Evolutionary conservation across 1,139 yeast species (phyloP), one percentile per base, ranked within the genome.

Genomic region (Taiozyma sp.): DNA sequence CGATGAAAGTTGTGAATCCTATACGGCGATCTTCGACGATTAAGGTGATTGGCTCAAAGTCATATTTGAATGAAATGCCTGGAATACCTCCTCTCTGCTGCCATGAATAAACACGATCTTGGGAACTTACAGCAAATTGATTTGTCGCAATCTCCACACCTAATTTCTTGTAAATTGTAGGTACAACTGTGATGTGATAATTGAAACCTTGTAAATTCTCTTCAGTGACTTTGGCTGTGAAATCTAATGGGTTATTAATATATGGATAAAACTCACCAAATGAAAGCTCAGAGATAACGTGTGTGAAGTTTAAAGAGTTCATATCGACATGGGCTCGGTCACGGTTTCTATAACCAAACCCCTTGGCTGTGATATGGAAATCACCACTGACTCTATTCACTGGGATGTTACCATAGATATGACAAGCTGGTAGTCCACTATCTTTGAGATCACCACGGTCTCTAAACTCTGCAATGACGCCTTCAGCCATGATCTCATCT

Each of bases 211-310:
- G 80, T 40, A 70, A 62, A 19, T 70, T 65, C 4, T 75, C 75
- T 3, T 67, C 64, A 2, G 89, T 78, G 28, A 70, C 65, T 60
- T 81, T 80, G 1, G 81, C 87, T 0, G 90, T 81, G 51, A 76
- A 77, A 64, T 93, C 99, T 57, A 95, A 75, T 7, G 97, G 96
- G 63, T 93, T 93, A 58, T 85, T 77, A 55, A 91, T 76, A 60
- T 80, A 85, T 2, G 99, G 98, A 63, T 81, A 90, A 67, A 86
- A 90, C 37, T 82, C 88, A 22, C 99, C 99, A 68, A 84, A 93
- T 10, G 97, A 90, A 56, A 90, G 80, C 67, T 93, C 98, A 55
- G 81, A 82, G 53, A 93, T 85, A 7, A 81, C 81, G 68, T 93
- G 99, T 1, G 96, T 79, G 62, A 91, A 87, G 65, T 93, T 88